These are phyloP conservation scores for Sporothrix luriei DNA, from an alignment of 2,329 filamentous ascomycete genomes.

Conservation along the genomic window DNA sequence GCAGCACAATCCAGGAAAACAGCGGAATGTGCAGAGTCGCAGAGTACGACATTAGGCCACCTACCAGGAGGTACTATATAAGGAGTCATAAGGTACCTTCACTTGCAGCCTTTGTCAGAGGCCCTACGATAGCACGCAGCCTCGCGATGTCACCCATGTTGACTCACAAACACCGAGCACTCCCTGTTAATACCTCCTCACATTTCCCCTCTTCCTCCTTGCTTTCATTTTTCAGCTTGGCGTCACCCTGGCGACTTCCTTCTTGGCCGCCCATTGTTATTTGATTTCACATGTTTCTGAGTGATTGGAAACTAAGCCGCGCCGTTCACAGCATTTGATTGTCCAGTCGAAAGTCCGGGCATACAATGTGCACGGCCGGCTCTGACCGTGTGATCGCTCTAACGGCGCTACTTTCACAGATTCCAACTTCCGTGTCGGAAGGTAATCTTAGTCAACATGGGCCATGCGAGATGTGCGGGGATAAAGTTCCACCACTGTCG, in stretches of 20 bases:
- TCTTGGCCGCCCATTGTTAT: not conserved
- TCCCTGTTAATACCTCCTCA: not conserved
- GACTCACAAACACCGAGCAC: conserved; percentile 10
- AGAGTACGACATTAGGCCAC: too few species aligned
- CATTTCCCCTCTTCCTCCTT: not conserved
- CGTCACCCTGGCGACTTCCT: not conserved
- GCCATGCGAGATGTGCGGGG: too few species aligned
- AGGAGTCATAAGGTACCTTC: not conserved
- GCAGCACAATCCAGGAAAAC: too few species aligned
- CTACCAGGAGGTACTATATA: not conserved
- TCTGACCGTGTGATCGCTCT: too few species aligned
- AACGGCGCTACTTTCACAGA: too few species aligned
- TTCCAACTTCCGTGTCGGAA: too few species aligned
- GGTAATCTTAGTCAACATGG: too few species aligned
- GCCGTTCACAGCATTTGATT: too few species aligned
- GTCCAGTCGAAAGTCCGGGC: too few species aligned
- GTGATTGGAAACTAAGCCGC: not conserved
- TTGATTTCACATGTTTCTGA: conserved; percentile 1
- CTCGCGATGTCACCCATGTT: conserved; percentile 11
- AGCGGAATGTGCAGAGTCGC: too few species aligned
- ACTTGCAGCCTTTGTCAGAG: not conserved
- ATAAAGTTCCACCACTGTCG: too few species aligned
- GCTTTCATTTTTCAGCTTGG: not conserved
- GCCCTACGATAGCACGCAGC: not conserved
- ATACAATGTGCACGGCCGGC: too few species aligned